A percentile compares a stretch with the other conserved stretches of the same genome.
phyloP scores from a whole-genome alignment of 495 filamentous ascomycete genomes.

The Penicillium desertorum region DNA sequence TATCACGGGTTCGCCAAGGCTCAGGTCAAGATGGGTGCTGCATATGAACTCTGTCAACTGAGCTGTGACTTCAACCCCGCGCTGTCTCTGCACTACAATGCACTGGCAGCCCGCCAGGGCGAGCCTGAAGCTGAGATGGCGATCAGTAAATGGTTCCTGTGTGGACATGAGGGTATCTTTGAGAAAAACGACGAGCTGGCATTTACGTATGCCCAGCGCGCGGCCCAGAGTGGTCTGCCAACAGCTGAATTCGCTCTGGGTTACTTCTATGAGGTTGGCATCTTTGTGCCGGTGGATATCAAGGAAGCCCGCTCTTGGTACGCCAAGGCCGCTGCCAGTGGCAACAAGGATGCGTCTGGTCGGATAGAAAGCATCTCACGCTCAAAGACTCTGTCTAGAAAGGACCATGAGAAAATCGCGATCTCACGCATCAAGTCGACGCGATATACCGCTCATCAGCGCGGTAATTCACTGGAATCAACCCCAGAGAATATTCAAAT shows the following conservation, averaged over 20 bases:
- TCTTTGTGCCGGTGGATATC: conserved; percentile 77
- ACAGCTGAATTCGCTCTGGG: conserved; percentile 97
- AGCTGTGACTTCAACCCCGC: conserved; percentile 94
- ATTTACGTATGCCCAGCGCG: conserved; percentile 84
- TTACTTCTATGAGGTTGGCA: conserved; percentile 96
- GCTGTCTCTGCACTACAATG: conserved; percentile 92
- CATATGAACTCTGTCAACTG: conserved; percentile 90
- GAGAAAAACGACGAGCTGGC: conserved; percentile 93
- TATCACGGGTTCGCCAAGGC: conserved; percentile 97
- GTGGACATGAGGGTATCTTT: conserved; percentile 87
- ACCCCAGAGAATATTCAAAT: conserved; percentile 67
- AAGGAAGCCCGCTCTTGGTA: conserved; percentile 89
- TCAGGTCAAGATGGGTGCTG: conserved; percentile 94
- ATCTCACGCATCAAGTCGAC: conserved; percentile 83
- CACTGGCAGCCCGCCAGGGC: conserved; percentile 82
- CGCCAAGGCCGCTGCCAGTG: conserved; percentile 81
- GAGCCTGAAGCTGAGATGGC: conserved; percentile 93
- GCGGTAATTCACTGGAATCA: conserved; percentile 50
- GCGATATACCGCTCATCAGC: conserved; percentile 81
- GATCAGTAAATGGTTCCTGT: conserved; percentile 98
- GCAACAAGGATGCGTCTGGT: conserved; percentile 82
- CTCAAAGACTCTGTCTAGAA: conserved; percentile 81
- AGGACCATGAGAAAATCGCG: conserved; percentile 90
- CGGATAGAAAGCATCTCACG: conserved; percentile 83
- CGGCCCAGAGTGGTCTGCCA: conserved; percentile 73